These are phyloP conservation scores for Rhododendron griersonianum DNA, from an alignment of 148 eudicot genomes.

Conservation along the genomic window DNA sequence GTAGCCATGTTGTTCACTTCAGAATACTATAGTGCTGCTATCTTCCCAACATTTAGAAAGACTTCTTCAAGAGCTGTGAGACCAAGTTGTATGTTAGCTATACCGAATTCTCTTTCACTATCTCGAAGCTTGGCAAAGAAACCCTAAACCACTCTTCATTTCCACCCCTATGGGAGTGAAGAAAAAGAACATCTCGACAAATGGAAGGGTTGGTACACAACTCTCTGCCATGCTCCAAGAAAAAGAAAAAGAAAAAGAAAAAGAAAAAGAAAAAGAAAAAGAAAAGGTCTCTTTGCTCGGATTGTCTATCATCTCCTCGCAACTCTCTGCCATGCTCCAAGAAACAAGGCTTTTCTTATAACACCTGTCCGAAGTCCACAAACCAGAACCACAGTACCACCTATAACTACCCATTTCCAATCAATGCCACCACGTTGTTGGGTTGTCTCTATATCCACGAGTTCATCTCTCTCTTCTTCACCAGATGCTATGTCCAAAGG, in stretches of 20 bases:
- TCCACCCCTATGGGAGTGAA: neutral
- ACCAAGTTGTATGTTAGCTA: conserved; percentile 72
- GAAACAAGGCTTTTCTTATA: conserved; percentile 63
- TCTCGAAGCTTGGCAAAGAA: conserved; percentile 68
- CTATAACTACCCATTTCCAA: conserved; percentile 76
- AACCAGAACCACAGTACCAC: conserved; percentile 75
- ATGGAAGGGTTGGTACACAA: neutral
- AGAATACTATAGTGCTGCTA: conserved; percentile 71
- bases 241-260: no score
- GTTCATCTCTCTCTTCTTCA: conserved; percentile 31
- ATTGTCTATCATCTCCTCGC: conserved; percentile 28
- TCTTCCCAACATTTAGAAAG: conserved; percentile 63
- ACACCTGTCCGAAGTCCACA: conserved; percentile 80
- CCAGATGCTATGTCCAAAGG: conserved; percentile 17
- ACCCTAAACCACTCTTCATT: conserved; percentile 16
- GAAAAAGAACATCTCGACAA: neutral
- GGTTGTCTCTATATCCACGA: conserved; percentile 6
- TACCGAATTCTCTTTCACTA: conserved; percentile 57
- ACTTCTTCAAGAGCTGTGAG: conserved; percentile 83
- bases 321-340: conserved; percentile 68
- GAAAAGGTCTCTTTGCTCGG: neutral
- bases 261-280: no score
- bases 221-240: no score
- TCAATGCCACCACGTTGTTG: conserved; percentile 42
- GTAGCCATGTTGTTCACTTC: conserved; percentile 49